Evolutionary conservation across 805 yeast species (phyloP), one percentile per base, ranked within the genome.

Genomic region (Lachancea waltii): DNA sequence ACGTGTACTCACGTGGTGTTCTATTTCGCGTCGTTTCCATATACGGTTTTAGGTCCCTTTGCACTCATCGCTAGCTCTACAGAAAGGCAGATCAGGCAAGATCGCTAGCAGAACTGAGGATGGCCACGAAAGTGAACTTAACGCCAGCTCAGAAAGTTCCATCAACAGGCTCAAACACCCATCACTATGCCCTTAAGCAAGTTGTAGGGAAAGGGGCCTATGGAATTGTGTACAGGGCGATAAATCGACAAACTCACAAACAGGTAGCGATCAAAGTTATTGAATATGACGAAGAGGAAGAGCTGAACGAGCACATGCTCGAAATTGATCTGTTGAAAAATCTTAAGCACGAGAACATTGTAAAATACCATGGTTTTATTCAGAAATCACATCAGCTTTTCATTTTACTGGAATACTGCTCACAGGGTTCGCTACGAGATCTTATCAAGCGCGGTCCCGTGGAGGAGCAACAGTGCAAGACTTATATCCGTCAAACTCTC

Each of bases 161-260:
- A 10, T 29, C 42, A 41, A 9, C 49, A 32, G 29, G 36, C 3
- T 35, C 24, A 33, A 15, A 28, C 32, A 35, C 37, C 30, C 58
- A 51, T 40, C 69, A 69, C 38, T 77, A 73, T 50, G 65, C 66
- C 20, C 65, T 79, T 49, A 67, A 70, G 33, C 81, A 77, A 33
- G 71, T 81, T 25, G 67, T 92, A 2, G 98, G 97, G 3, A 75
- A 75, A 43, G 98, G 98, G 2, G 97, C 97, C 0, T 87, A 78
- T 56, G 97, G 97, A 1, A 74, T 75, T 27, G 97, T 90, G 3
- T 87, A 80, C 59, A 72, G 74, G 42, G 95, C 90, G 0, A 63
- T 78, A 20, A 83, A 86, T 50, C 61, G 71, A 42, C 67, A 65
- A 38, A 82, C 89, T 0, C 75, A 76, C 5, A 79, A 77, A 37